These are phyloP conservation scores for Chalciporus sphaerocephalus DNA, from an alignment of 768 basidiomycete species.

Conservation along the genomic window DNA sequence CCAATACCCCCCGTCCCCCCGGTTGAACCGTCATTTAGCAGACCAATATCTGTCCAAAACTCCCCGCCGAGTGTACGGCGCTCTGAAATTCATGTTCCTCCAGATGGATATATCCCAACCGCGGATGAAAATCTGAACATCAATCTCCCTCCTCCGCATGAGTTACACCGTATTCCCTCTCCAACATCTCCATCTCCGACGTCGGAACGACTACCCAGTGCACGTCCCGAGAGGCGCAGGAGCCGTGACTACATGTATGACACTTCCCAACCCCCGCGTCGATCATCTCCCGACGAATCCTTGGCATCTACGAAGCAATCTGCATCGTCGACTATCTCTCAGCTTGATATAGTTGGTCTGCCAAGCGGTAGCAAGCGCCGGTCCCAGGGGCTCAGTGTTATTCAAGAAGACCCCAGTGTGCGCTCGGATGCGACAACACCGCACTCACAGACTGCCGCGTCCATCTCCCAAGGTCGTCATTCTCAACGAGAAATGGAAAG, in stretches of 20 bases:
- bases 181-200: slow-evolving; percentile 29
- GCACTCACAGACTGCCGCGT: slow-evolving; percentile 20
- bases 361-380: slow-evolving; percentile 15
- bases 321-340: slow-evolving; percentile 28
- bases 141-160: slow-evolving; percentile 49
- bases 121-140: slow-evolving; percentile 38
- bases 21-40: slow-evolving; percentile 6
- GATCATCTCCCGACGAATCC: slow-evolving; percentile 29
- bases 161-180: slow-evolving; percentile 34
- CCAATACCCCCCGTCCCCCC: slow-evolving; percentile 7
- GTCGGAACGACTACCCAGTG: slow-evolving; percentile 23
- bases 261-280: slow-evolving; percentile 15
- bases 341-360: slow-evolving; percentile 30
- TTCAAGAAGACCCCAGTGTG: slow-evolving; percentile 30
- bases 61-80: slow-evolving; percentile 11
- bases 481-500: slow-evolving; percentile 15
- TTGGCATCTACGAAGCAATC: slow-evolving; percentile 28
- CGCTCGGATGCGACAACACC: slow-evolving; percentile 24
- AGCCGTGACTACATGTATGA: slow-evolving; percentile 25
- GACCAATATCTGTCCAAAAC: slow-evolving; percentile 21
- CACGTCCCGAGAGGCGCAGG: slow-evolving; percentile 18
- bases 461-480: slow-evolving; percentile 16
- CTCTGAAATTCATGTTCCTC: slow-evolving; percentile 33
- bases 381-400: slow-evolving; percentile 25
- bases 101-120: slow-evolving; percentile 50